phyloP scores from a whole-genome alignment of 495 filamentous ascomycete species.

The Jackrogersella minutella region DNA sequence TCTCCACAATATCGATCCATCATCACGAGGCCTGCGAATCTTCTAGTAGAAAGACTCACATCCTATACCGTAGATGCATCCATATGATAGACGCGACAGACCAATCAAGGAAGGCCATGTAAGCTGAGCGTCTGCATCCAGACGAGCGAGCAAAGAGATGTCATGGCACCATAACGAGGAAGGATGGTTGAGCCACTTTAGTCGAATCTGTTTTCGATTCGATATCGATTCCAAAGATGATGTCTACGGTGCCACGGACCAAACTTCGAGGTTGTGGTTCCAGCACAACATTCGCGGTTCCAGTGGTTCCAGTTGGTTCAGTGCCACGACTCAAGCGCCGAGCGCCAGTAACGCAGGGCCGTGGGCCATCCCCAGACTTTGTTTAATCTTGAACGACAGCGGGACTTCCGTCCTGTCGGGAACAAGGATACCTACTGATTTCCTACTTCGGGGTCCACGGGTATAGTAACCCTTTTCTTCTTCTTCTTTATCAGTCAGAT shows the following conservation, averaged over 20 bases:
- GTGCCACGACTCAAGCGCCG: conserved; percentile 33
- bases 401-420: conserved; percentile 38
- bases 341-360: conserved; percentile 21
- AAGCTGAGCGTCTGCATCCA: conserved; percentile 29
- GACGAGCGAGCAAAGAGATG: conserved; percentile 22
- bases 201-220: conserved; percentile 16
- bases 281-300: conserved; percentile 29
- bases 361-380: conserved; percentile 36
- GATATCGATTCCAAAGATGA: conserved; percentile 19
- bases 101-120: conserved; percentile 38
- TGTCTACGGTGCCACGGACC: conserved; percentile 12
- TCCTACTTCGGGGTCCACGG: not conserved
- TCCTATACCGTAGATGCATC: conserved; percentile 13
- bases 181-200: conserved; percentile 17
- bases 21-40: conserved; percentile 17
- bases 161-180: conserved; percentile 26
- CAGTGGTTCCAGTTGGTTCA: too few relatives aligned
- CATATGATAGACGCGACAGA: conserved; percentile 13
- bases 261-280: conserved; percentile 21
- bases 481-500: conserved; percentile 13
- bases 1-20: conserved; percentile 10
- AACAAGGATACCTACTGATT: conserved; percentile 30
- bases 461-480: not conserved
- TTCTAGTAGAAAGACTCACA: not conserved
- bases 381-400: conserved; percentile 33